Base-by-base conservation (phyloP, 2,329 filamentous ascomycete species). In the Torrubiellomyces zombiae region DNA sequence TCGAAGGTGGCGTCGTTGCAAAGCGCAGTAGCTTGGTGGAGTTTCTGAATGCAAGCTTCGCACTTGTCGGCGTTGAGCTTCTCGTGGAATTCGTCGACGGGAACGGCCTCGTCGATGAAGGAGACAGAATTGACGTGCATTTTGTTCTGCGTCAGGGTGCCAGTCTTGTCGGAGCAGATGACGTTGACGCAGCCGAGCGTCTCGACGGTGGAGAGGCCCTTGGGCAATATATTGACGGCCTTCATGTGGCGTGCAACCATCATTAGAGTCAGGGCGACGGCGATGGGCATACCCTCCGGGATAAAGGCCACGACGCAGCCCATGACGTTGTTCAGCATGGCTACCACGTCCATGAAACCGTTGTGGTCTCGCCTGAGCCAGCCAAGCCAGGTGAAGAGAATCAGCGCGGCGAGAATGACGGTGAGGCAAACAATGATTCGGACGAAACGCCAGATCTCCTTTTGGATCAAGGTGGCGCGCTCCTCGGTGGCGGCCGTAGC, bases 281-380 rank as follows among this genome's bases (percentile, higher is more conserved):
- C 50, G 5, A 53, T 46, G 1, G 51, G 51, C 40, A 55, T 47
- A 18, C 51, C 51, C 28, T 55, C 51, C 0, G 51, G 49, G 5
- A 54, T 50, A 23, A 50, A 53, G 2, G 49, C 50, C 3, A 54
- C 49, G 11, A 56, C 34, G 11, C 51, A 55, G 10, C 51, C 51
- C 48, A 59, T 56, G 26, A 54, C 51, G n/a, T 56, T 51, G 40
- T 55, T 53, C 2, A 59, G 40, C 48, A 58, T 56, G 0, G 44
- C 45, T 12, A 53, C 52, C 6, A 56, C 51, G 16, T 44, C 50
- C 43, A 59, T 53, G 40, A 45, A 58, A 0, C 18, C 33, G 3
- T 25, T 28, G 24, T 58, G 52, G 4, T 55, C 44, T 4, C 33
- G 34, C 0, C 49, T 39, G 2, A 58, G 35, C 55, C 55, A 58